Base-by-base conservation (phyloP, 331 rosid species). In the Acacia pycnantha region DNA sequence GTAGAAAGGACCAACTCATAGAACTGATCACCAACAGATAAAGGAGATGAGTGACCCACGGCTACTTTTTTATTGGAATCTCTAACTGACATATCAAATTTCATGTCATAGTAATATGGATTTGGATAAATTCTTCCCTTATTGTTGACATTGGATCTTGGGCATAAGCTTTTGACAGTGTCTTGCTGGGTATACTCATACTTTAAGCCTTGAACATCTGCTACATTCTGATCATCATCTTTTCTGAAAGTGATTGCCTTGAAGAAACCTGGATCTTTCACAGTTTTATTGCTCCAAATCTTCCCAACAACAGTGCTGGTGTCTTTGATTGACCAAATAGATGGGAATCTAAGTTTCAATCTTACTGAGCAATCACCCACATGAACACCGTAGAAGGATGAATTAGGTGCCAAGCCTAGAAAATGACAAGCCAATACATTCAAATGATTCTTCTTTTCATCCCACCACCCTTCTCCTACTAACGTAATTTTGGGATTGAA, bases 401-500 rank as follows among this genome's bases (percentile, higher is more conserved):
- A 47, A 0, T 13, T 50, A 50, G 72, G 35, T 0, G 64, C 16
- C 15, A 56, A 74, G 44, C 64, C 77, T 2, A 75, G 69, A 50
- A 90, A 46, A 56, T 66, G 82, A 41, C 97, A 93, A 53, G 89
- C 94, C 41, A 84, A 88, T 58, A 89, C 51, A 53, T 11, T 7
- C 10, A 89, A 62, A 10, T 47, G 72, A 54, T 85, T 84, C 43
- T 62, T 79, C 70, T 73, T 84, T 29, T 83, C 84, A 76, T 93
- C 86, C 97, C 94, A 93, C 73, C 83, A 80, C 9, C 92, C 97
- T 86, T 91, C 97, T 16, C 97, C 97, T 50, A 84, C 37, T 65
- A 91, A 71, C 22, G 80, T 69, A n/a, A 73, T 82, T 4, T 70
- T 69, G 11, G 94, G 93, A 81, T 69, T 82, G 54, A 90, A 87